phyloP scores from a whole-genome alignment of 345 rosid genomes.

The Sisymbrium altissimum region DNA sequence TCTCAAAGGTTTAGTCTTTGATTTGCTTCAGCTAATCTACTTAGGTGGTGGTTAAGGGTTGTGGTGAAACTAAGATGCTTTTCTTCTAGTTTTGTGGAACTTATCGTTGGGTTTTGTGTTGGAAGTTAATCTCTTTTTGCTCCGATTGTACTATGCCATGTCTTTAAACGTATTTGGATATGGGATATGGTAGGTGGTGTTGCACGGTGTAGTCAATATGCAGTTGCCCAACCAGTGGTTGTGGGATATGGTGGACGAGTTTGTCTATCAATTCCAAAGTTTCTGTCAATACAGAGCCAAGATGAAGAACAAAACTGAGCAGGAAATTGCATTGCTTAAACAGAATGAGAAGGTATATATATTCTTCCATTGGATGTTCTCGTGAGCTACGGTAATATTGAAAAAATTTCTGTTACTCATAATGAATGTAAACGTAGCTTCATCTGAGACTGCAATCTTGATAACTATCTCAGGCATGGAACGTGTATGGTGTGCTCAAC shows the following conservation, averaged over 20 bases:
- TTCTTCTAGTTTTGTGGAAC: not conserved
- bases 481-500: constrained; percentile 97
- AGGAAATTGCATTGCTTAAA: constrained; percentile 75
- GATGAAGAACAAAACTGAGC: constrained; percentile 91
- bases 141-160: not conserved
- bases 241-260: constrained; percentile 99
- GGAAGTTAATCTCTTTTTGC: not conserved
- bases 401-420: not conserved
- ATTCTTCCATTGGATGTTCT: constrained; percentile 26
- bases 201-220: constrained; percentile 97
- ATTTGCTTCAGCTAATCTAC: not conserved
- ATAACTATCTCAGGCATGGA: constrained; percentile 66
- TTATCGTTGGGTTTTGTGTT: not conserved
- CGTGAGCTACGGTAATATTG: not conserved
- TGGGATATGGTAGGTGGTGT: constrained; percentile 54
- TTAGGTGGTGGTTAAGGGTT: not conserved
- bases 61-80: not conserved
- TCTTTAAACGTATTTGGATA: not conserved
- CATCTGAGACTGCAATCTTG: not conserved
- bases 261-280: constrained; percentile 97
- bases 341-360: constrained; percentile 64
- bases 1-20: not conserved
- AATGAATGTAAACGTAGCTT: not conserved
- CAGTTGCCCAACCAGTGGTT: constrained; percentile 98
- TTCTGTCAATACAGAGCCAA: constrained; percentile 96